Base-by-base conservation (phyloP, 257 asterid genomes). In the Solanum bulbocastanum region DNA sequence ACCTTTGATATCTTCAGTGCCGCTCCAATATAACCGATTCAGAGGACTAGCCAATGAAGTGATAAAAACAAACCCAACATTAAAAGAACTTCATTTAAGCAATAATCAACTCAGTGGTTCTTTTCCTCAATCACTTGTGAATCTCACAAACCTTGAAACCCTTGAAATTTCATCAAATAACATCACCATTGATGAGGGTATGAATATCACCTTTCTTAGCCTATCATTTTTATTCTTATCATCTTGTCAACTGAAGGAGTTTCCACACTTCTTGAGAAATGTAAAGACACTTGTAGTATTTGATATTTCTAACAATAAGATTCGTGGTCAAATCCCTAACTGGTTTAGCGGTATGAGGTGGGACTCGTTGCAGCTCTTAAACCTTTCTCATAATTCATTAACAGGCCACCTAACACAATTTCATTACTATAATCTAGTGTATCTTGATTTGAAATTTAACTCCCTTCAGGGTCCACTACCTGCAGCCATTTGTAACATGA, bases 341-440 rank as follows among this genome's bases (percentile, higher is more conserved):
- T 52, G 62, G 62, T 6, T 52, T 52, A 52, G 62, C 9, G 6
- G 62, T 10, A 5, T 16, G 10, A 52, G 62, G n/a, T 52, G 62
- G 62, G 1, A 52, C 23, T 16, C 23, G 0, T 52, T 52, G 62
- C 1, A 0, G 62, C 2, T 5, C n/a, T n/a, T 52, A 16, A 52
- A 52, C n/a, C 10, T 52, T 16, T 52, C 62, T 0, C 4, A 52
- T 52, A 52, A 52, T 52, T 52, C n/a, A 16, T 0, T 52, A 5
- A 52, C 62, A 52, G 62, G 62, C 23, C 1, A 18, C n/a, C 3
- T 16, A 52, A 1, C 8, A 52, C 62, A 2, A 5, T 6, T 52
- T 1, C 62, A 2, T 52, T 16, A 0, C 4, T 1, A 52, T 16
- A 2, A 0, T 6, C n/a, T 52, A 52, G 0, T 0, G 23, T 52